A percentile compares a stretch with the other conserved stretches of the same genome.
Conservation (phyloP, 495 filamentous ascomycete species). For the Xylaria castorea region DNA sequence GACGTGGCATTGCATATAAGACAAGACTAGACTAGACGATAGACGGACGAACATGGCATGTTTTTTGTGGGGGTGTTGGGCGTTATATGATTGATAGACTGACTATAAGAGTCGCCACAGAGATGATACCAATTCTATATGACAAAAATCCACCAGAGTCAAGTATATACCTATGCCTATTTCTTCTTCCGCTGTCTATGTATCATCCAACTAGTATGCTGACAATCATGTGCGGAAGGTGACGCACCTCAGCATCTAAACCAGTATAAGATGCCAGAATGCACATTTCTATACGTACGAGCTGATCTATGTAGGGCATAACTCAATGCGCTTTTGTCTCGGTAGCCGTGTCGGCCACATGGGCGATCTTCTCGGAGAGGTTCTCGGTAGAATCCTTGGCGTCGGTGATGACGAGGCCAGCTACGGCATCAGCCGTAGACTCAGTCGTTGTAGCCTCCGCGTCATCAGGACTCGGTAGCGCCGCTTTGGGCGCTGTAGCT, state of each 20-base stretch:
- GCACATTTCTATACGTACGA: slow-evolving; percentile 6
- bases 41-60: slow-evolving; percentile 8
- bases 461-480: not conserved
- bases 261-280: not conserved
- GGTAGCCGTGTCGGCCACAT: not conserved
- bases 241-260: not conserved
- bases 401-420: slow-evolving; percentile 24
- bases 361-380: slow-evolving; percentile 19
- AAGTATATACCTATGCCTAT: slow-evolving; percentile 7
- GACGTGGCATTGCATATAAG: slow-evolving; percentile 15
- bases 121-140: slow-evolving; percentile 17
- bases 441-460: slow-evolving; percentile 20
- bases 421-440: slow-evolving; percentile 27
- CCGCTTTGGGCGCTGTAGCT: slow-evolving; percentile 25
- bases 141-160: not conserved
- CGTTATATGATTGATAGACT: slow-evolving; percentile 1
- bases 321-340: slow-evolving; percentile 16
- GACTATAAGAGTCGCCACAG: not conserved
- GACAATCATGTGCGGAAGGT: not conserved
- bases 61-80: slow-evolving; percentile 10
- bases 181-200: not conserved
- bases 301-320: not conserved
- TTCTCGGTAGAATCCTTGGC: slow-evolving; percentile 22
- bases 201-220: not conserved
- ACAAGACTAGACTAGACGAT: slow-evolving; percentile 8